Percentiles rank a stretch among this genome's conserved stretches.
Conservation (phyloP, 768 basidiomycete species). For the Serendipita vermifera region DNA sequence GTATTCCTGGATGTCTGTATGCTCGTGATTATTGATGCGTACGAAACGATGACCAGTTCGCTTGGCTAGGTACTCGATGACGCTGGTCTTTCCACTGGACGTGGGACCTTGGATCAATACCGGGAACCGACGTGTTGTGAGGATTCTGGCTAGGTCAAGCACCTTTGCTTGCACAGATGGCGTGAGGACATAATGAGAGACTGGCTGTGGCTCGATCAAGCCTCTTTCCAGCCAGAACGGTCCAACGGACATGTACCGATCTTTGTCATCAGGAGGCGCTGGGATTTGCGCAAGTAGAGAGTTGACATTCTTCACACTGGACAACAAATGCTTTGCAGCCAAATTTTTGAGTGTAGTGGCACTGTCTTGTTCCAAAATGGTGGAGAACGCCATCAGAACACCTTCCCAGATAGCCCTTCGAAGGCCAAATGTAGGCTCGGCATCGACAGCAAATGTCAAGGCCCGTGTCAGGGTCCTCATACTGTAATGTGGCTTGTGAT, state of each 20-base stretch:
- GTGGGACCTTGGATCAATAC: slow-evolving; percentile 97
- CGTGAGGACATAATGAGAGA: slow-evolving; percentile 84
- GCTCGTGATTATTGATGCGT: slow-evolving; percentile 99
- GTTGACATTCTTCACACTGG: slow-evolving; percentile 63
- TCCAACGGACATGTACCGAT: slow-evolving; percentile 69
- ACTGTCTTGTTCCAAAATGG: slow-evolving; percentile 72
- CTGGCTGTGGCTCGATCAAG: slow-evolving; percentile 43
- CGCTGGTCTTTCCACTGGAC: slow-evolving; percentile 93
- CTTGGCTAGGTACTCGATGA: slow-evolving; percentile 87
- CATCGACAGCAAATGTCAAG: slow-evolving; percentile 78
- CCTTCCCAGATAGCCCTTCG: slow-evolving; percentile 91
- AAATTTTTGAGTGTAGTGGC: slow-evolving; percentile 50
- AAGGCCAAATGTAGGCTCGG: slow-evolving; percentile 60
- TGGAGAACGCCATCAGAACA: slow-evolving; percentile 94
- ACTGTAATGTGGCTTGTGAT: slow-evolving; percentile 87
- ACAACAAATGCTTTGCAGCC: slow-evolving; percentile 65
- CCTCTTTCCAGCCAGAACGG: slow-evolving; percentile 86
- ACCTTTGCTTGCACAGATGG: slow-evolving; percentile 90
- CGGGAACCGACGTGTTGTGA: slow-evolving; percentile 78
- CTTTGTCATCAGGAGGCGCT: slow-evolving; percentile 33
- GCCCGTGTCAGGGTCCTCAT: slow-evolving; percentile 92
- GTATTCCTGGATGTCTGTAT: slow-evolving; percentile 98
- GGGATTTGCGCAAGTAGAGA: slow-evolving; percentile 67
- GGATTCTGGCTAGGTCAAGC: slow-evolving; percentile 85
- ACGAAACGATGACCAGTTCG: slow-evolving; percentile 91